These are phyloP conservation scores for Ophiosphaerella narmari DNA, from an alignment of 2,329 filamentous ascomycete species.

Conservation along the genomic window DNA sequence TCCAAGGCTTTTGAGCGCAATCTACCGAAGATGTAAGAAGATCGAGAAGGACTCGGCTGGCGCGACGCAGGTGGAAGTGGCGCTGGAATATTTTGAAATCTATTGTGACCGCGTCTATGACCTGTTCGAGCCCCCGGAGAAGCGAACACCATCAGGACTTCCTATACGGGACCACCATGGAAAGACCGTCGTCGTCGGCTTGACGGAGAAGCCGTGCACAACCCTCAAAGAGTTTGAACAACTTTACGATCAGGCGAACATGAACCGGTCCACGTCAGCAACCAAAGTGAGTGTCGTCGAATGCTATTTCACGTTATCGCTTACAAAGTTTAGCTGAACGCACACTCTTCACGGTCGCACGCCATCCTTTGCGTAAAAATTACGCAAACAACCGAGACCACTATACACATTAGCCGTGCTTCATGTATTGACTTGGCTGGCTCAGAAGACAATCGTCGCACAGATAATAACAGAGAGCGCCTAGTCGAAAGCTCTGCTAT, in stretches of 20 bases:
- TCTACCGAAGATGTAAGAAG: slow-evolving; percentile 85
- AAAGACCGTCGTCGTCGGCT: slow-evolving; percentile 83
- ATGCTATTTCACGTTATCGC: not conserved
- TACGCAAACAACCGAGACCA: slow-evolving; percentile 71
- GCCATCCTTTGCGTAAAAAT: slow-evolving; percentile 91
- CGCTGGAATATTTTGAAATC: slow-evolving; percentile 92
- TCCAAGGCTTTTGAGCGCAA: slow-evolving; percentile 78
- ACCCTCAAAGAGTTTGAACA: slow-evolving; percentile 88
- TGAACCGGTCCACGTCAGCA: slow-evolving; percentile 83
- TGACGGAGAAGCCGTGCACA: slow-evolving; percentile 80
- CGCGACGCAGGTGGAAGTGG: slow-evolving; percentile 71
- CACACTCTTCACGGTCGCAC: slow-evolving; percentile 86
- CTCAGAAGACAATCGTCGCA: slow-evolving; percentile 92
- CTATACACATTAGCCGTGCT: slow-evolving; percentile 75
- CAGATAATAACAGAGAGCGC: slow-evolving; percentile 90
- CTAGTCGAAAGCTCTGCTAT: slow-evolving; percentile 95
- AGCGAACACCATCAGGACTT: slow-evolving; percentile 78
- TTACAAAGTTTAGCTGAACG: slow-evolving; percentile 66
- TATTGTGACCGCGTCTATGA: slow-evolving; percentile 97
- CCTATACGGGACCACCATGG: slow-evolving; percentile 84
- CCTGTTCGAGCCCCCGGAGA: slow-evolving; percentile 84
- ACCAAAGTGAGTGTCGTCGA: slow-evolving; percentile 65
- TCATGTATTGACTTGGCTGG: slow-evolving; percentile 95
- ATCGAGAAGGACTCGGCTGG: slow-evolving; percentile 77
- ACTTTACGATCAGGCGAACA: slow-evolving; percentile 89